phyloP scores from a whole-genome alignment of 2,329 filamentous ascomycete species.

The Monilinia aucupariae region DNA sequence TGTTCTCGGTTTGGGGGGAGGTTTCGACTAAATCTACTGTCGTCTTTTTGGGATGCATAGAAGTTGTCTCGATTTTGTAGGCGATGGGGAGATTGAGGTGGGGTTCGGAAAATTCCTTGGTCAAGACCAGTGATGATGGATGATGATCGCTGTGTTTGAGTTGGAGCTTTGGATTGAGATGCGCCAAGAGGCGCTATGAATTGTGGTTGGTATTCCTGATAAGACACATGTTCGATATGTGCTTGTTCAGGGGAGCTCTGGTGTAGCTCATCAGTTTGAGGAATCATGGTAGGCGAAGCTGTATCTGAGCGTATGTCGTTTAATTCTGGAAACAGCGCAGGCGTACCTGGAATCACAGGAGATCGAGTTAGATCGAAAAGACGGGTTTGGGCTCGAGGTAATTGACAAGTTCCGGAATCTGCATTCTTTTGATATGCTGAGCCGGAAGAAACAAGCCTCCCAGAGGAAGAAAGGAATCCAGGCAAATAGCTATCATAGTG shows the following conservation, averaged over 20 bases:
- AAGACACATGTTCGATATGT: not conserved
- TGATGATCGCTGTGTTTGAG: not conserved
- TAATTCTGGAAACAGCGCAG: not conserved
- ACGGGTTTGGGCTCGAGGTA: not conserved
- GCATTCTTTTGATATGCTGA: not conserved
- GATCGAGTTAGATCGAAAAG: not conserved
- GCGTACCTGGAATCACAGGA: not conserved
- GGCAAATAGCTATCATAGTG: not conserved
- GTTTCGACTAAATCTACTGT: not conserved
- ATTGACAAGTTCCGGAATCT: not conserved
- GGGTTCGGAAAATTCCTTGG: not conserved
- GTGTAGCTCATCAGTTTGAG: no score
- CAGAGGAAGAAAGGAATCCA: not conserved
- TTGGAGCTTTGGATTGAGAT: not conserved
- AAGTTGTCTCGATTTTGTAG: not conserved
- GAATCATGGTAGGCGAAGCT: not conserved
- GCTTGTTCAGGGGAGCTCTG: not conserved
- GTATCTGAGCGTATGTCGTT: not conserved
- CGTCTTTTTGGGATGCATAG: constrained; percentile 4
- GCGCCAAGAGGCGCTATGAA: not conserved
- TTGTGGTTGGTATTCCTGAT: not conserved
- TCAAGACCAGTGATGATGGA: not conserved
- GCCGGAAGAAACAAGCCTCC: not conserved
- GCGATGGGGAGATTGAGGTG: not conserved
- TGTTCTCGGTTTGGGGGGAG: not conserved